Evolutionary conservation across 2,329 filamentous ascomycete species (phyloP).

Genomic region (Penicillium sp.): DNA sequence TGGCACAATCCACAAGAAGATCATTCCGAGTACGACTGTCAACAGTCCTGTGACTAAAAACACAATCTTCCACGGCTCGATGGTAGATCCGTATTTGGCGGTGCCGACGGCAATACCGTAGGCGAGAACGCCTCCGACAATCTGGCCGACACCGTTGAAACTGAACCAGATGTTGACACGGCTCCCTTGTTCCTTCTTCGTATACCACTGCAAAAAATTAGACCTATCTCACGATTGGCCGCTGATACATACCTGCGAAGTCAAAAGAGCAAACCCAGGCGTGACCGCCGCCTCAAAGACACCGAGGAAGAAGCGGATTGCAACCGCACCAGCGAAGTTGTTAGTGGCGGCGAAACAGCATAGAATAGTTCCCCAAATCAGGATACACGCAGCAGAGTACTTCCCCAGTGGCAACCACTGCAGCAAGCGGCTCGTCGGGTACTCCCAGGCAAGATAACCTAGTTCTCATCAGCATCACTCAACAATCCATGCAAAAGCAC

Average conservation of each 20-base stretch:
- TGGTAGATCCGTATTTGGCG: conserved; percentile 49
- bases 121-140: conserved; percentile 57
- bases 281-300: conserved; percentile 64
- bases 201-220: conserved; percentile 57
- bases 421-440: conserved; percentile 59
- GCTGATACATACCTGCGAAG: conserved; percentile 43
- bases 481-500: conserved; percentile 1
- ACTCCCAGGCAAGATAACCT: conserved; percentile 55
- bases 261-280: conserved; percentile 63
- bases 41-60: conserved; percentile 52
- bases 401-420: conserved; percentile 61
- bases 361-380: conserved; percentile 58
- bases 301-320: conserved; percentile 62
- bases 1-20: conserved; percentile 51
- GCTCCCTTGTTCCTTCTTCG: conserved; percentile 60
- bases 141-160: conserved; percentile 60
- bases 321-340: conserved; percentile 57
- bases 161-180: conserved; percentile 63
- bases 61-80: conserved; percentile 62
- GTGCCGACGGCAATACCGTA: conserved; percentile 58
- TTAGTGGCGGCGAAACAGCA: conserved; percentile 58
- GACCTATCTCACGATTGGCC: neutral
- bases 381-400: conserved; percentile 59
- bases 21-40: conserved; percentile 45
- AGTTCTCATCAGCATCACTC: neutral